phyloP scores from a whole-genome alignment of 1,284 basidiomycete genomes.

The Tilletia setariae region DNA sequence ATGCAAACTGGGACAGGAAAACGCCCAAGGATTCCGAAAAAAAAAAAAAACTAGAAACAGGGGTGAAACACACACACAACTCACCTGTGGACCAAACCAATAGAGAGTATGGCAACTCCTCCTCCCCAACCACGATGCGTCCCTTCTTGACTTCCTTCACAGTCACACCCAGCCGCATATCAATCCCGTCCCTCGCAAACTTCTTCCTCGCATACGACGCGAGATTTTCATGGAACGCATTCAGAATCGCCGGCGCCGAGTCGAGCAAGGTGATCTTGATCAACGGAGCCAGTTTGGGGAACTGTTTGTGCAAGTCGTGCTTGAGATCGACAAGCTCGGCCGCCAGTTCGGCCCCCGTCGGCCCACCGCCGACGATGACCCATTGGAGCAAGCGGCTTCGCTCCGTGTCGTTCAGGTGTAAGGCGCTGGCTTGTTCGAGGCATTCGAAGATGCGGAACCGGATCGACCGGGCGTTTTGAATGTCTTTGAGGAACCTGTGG shows the following conservation, averaged over 20 bases:
- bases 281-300: constrained; percentile 37
- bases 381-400: constrained; percentile 15
- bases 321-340: constrained; percentile 82
- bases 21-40: no score
- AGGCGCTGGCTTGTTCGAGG: constrained; percentile 72
- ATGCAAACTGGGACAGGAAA: no score
- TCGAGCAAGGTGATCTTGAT: constrained; percentile 34
- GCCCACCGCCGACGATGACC: constrained; percentile 22
- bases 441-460: constrained; percentile 72
- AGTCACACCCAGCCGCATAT: constrained; percentile 23
- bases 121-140: constrained; percentile 45
- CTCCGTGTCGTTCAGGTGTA: constrained; percentile 24
- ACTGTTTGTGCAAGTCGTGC: constrained; percentile 66
- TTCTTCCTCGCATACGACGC: constrained; percentile 44
- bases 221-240: constrained; percentile 42
- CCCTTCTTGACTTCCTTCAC: constrained; percentile 28
- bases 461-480: constrained; percentile 75
- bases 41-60: no score
- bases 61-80: no score
- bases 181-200: constrained; percentile 34
- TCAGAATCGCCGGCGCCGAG: constrained; percentile 43
- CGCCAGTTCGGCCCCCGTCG: constrained; percentile 35
- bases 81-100: constrained; percentile 16
- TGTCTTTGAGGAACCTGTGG: constrained; percentile 65
- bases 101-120: constrained; percentile 25